Evolutionary conservation across 257 asterid genomes (phyloP).

Genomic region (Schizonepeta tenuifolia): DNA sequence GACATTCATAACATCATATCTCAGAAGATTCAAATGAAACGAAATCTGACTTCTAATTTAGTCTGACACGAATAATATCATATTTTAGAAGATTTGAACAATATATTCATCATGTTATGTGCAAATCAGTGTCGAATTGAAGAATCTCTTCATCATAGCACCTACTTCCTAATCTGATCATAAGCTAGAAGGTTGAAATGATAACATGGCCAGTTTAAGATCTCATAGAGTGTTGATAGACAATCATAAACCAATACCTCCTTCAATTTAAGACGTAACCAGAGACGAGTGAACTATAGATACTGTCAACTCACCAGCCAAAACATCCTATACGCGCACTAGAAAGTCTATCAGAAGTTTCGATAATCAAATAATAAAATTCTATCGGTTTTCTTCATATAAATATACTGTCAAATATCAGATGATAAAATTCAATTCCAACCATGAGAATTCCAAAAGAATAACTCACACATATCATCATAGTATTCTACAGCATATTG

Average conservation of each 20-base stretch:
- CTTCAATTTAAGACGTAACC: background rate
- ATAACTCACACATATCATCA: background rate
- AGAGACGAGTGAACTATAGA: background rate
- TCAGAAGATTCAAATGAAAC: no score
- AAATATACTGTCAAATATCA: background rate
- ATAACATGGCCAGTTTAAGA: background rate
- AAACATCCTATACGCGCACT: background rate
- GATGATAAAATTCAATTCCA: background rate
- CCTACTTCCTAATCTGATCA: slow-evolving; percentile 10
- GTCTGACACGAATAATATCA: no score
- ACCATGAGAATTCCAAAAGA: background rate
- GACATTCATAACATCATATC: no score
- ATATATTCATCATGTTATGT: no score
- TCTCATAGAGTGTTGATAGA: slow-evolving; percentile 4
- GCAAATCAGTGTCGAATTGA: no score
- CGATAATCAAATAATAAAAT: background rate
- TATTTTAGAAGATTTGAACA: no score
- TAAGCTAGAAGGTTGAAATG: background rate
- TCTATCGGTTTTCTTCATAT: background rate
- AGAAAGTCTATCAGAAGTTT: background rate
- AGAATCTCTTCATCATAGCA: background rate
- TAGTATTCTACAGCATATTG: background rate
- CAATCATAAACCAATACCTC: background rate
- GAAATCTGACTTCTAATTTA: no score
- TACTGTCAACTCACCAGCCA: background rate